phyloP scores from a whole-genome alignment of 345 rosid species.

The Sonneratia alba region DNA sequence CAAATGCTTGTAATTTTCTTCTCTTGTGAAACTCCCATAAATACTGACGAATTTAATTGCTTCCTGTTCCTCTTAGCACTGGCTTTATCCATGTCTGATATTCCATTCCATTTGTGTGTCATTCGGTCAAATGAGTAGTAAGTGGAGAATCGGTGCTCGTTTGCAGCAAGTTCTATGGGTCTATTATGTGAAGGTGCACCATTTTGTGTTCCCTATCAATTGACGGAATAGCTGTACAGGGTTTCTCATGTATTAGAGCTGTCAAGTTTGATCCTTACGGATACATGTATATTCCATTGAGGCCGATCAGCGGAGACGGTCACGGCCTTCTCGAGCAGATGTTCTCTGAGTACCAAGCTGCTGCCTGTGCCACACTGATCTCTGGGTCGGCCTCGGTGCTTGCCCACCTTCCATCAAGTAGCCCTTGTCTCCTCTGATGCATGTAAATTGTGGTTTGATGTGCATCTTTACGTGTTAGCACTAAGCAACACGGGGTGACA shows the following conservation, averaged over 20 bases:
- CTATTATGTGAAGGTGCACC: too few species aligned
- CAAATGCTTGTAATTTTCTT: constrained; percentile 17
- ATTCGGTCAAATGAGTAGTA: not conserved
- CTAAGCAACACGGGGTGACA: too few species aligned
- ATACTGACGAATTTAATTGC: not conserved
- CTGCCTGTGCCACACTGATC: too few species aligned
- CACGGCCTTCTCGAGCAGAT: not conserved
- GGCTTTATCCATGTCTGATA: not conserved
- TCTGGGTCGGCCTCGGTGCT: too few species aligned
- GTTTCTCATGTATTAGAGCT: not conserved
- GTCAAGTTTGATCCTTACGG: too few species aligned
- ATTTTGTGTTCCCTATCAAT: not conserved
- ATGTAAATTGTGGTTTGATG: too few species aligned
- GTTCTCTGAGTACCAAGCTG: not conserved
- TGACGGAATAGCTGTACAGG: too few species aligned
- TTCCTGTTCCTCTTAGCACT: not conserved
- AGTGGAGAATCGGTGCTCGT: not conserved
- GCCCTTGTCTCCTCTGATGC: too few species aligned
- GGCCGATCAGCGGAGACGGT: not conserved
- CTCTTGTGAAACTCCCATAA: constrained; percentile 8
- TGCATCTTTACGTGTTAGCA: too few species aligned
- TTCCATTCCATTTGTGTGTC: not conserved
- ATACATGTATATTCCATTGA: not conserved
- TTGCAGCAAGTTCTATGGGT: too few species aligned
- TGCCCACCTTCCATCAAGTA: too few species aligned